Evolutionary conservation across 1,284 basidiomycete genomes (phyloP).

Genomic region (Macrocybe sp.): DNA sequence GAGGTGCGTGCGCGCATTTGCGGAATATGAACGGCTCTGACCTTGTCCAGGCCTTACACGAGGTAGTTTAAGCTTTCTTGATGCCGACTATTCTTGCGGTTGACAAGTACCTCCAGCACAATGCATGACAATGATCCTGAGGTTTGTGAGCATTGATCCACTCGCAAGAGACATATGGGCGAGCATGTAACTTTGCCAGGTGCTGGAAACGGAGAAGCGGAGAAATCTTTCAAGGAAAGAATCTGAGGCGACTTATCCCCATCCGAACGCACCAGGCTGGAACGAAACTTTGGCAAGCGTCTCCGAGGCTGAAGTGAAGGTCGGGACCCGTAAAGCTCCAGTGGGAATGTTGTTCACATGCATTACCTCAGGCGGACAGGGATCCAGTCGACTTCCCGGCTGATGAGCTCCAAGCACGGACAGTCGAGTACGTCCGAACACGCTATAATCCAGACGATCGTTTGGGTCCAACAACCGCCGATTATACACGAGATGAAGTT

Average conservation of each 20-base stretch:
- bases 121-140: slow-evolving; percentile 61
- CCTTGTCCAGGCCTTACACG: slow-evolving; percentile 8
- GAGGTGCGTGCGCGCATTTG: slow-evolving; percentile 7
- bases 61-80: slow-evolving; percentile 9
- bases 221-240: slow-evolving; percentile 45
- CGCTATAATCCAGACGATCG: slow-evolving; percentile 29
- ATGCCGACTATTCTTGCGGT: neutral
- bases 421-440: slow-evolving; percentile 31
- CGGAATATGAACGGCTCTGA: too few relatives aligned
- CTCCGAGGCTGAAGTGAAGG: slow-evolving; percentile 71
- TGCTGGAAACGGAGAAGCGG: slow-evolving; percentile 53
- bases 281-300: slow-evolving; percentile 63
- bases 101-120: slow-evolving; percentile 33
- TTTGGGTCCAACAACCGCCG: slow-evolving; percentile 26
- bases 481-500: slow-evolving; percentile 33
- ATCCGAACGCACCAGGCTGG: slow-evolving; percentile 66
- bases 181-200: slow-evolving; percentile 22
- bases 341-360: neutral
- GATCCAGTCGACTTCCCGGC: slow-evolving; percentile 14
- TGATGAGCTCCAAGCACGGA: slow-evolving; percentile 29
- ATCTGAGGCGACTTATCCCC: slow-evolving; percentile 47
- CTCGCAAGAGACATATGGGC: neutral
- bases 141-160: slow-evolving; percentile 25
- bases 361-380: slow-evolving; percentile 33
- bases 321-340: slow-evolving; percentile 16